Base-by-base conservation (phyloP, 306 rosid genomes). In the Carpinus fangiana region DNA sequence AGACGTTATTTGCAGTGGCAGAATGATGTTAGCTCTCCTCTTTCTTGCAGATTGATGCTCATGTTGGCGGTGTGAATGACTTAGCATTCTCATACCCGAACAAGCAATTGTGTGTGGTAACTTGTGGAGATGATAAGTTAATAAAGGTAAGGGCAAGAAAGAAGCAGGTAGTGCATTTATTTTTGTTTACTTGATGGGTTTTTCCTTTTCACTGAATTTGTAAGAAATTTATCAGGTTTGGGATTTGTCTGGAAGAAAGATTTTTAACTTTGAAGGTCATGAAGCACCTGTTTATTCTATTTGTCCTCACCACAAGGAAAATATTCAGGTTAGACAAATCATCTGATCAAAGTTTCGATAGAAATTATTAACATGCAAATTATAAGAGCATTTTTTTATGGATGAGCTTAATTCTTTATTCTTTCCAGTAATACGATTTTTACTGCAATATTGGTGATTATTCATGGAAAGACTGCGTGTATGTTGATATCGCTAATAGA, bases 301-400 rank as follows among this genome's bases (percentile, higher is more conserved):
- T 64, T 93, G 97, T 82, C 98, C 98, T 89, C 97, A 91, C 84
- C 92, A 93, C 82, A 91, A 90, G 85, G 97, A 91, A 84, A 88
- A 21, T 81, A 86, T 91, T 82, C 93, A 93, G 95, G 98, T 91
- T 72, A 59, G 82, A 66, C 72, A 18, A 12, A 66, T 38, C 51
- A 66, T 66, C 50, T 66, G 72, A 2, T 41, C 72, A 66, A 66
- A 8, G 51, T 9, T 66, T 59, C 3, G 16, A 10, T 38, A 17
- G 50, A 66, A 41, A 41, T 18, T n/a, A 66, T 41, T 9, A 36
- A 13, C 70, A 7, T 34, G 47, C 70, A 64, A 64, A 64, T 36
- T 16, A 64, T 34, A 17, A 8, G 47, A 64, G 70, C 70, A 16
- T 34, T 13, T 64, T 64, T 64, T 17, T 1, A 31, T 21, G 47